These are phyloP conservation scores for Kingdonia uniflora DNA, from an alignment of 164 flowering plant genomes.

Conservation along the genomic window DNA sequence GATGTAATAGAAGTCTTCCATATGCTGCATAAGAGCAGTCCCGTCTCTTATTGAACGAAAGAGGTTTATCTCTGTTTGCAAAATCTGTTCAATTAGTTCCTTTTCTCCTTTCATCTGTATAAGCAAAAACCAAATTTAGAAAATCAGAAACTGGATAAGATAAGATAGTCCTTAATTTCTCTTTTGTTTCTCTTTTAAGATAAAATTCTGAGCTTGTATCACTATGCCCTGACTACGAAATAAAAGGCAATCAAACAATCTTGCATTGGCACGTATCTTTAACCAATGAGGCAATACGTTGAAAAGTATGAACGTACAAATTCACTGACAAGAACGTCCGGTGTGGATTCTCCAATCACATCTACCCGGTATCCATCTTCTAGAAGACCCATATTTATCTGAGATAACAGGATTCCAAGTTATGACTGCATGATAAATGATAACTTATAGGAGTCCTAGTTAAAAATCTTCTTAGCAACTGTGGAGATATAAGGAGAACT, in stretches of 20 bases:
- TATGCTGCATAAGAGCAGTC: slow-evolving; percentile 95
- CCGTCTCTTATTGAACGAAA: slow-evolving; percentile 91
- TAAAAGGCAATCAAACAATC: no score
- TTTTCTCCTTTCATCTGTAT: slow-evolving; percentile 92
- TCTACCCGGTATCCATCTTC: slow-evolving; percentile 80
- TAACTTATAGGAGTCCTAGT: no score
- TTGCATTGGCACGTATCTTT: no score
- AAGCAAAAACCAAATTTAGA: slow-evolving; percentile 1
- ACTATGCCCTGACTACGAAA: no score
- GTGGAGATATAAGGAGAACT: no score
- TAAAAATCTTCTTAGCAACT: no score
- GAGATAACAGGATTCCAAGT: slow-evolving; percentile 15
- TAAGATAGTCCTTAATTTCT: no score
- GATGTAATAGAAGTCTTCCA: slow-evolving; percentile 95
- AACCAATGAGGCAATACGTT: no score
- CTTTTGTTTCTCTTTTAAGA: no score
- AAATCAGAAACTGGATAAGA: no score
- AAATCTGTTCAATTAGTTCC: slow-evolving; percentile 67
- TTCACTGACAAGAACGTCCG: slow-evolving; percentile 79
- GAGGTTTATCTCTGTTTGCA: slow-evolving; percentile 83
- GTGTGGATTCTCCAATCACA: slow-evolving; percentile 81
- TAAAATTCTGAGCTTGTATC: no score
- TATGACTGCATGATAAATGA: background rate
- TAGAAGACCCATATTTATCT: slow-evolving; percentile 56
- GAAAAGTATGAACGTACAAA: slow-evolving; percentile 68